Evolutionary conservation across 2,329 filamentous ascomycete species (phyloP).

Genomic region (Scytalidium lignicola): DNA sequence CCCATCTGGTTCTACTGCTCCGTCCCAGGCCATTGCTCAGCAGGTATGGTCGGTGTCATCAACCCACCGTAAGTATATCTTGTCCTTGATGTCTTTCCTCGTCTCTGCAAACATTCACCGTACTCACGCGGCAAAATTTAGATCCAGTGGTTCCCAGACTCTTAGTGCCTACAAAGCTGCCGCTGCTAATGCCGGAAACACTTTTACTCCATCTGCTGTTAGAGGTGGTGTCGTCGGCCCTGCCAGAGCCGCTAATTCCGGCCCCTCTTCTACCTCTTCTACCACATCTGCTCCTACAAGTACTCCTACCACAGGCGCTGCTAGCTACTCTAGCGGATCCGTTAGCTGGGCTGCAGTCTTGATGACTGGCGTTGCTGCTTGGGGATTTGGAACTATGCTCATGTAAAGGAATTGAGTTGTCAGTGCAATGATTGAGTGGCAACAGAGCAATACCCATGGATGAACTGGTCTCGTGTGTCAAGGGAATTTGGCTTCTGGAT

Average conservation of each 20-base stretch:
- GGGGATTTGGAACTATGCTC: conserved; percentile 10
- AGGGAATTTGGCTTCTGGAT: background rate
- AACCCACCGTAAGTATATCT: conserved; percentile 31
- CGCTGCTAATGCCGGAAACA: conserved; percentile 8
- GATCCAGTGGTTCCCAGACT: conserved; percentile 10
- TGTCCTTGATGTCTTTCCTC: background rate
- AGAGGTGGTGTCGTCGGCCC: conserved; percentile 15
- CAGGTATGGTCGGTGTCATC: conserved; percentile 39
- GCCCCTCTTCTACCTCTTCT: conserved; percentile 4
- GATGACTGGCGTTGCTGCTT: conserved; percentile 8
- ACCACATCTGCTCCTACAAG: background rate
- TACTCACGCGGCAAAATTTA: conserved; percentile 2
- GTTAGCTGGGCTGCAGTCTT: conserved; percentile 9
- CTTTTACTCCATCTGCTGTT: conserved; percentile 8
- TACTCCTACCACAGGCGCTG: conserved; percentile 2
- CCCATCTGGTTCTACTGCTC: conserved; percentile 41
- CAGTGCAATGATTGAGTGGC: background rate
- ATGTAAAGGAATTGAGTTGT: background rate
- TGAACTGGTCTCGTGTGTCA: background rate
- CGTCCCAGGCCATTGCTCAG: conserved; percentile 32
- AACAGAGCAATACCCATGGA: background rate
- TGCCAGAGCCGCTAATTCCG: conserved; percentile 1
- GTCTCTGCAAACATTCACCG: background rate
- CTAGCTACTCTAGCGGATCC: conserved; percentile 1
- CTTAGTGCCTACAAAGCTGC: conserved; percentile 10